Conservation (phyloP, 805 yeast species). For the Starmera pachycereana region DNA sequence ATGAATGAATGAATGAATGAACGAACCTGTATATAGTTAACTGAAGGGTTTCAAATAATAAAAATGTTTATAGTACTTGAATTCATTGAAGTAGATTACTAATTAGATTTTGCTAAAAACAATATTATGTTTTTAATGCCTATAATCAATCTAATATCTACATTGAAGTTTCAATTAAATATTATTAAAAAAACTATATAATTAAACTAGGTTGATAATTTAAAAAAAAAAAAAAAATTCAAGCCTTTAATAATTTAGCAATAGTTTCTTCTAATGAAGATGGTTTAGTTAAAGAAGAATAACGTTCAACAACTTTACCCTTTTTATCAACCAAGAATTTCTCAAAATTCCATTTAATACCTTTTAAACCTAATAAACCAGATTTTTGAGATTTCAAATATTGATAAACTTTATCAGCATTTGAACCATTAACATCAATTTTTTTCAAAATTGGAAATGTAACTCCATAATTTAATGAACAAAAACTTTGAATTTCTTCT, state of each 20-base stretch:
- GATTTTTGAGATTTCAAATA: conserved; percentile 61
- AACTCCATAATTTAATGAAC: conserved; percentile 79
- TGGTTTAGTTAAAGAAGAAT: conserved; percentile 63
- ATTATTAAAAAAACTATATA: no score
- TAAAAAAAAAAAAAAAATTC: not conserved
- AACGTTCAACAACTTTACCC: conserved; percentile 59
- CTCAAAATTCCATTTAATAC: conserved; percentile 74
- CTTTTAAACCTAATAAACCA: conserved; percentile 55
- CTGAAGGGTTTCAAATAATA: no score
- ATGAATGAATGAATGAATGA: not conserved
- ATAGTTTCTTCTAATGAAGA: conserved; percentile 44
- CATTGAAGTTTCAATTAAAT: not conserved
- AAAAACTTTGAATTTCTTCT: conserved; percentile 65
- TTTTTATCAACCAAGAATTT: conserved; percentile 51
- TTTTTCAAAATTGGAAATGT: conserved; percentile 82
- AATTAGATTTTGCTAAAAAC: no score
- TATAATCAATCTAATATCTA: no score
- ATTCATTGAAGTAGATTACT: no score
- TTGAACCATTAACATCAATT: conserved; percentile 80
- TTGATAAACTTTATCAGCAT: conserved; percentile 71
- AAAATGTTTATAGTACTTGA: no score
- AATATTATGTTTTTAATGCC: no score
- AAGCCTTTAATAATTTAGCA: conserved; percentile 39
- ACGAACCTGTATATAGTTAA: not conserved
- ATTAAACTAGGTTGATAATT: no score